A percentile compares a stretch with the other conserved stretches of the same genome.
These are phyloP conservation scores for Penicillium sp. DNA, from an alignment of 2,329 filamentous ascomycete species.

Conservation along the genomic window DNA sequence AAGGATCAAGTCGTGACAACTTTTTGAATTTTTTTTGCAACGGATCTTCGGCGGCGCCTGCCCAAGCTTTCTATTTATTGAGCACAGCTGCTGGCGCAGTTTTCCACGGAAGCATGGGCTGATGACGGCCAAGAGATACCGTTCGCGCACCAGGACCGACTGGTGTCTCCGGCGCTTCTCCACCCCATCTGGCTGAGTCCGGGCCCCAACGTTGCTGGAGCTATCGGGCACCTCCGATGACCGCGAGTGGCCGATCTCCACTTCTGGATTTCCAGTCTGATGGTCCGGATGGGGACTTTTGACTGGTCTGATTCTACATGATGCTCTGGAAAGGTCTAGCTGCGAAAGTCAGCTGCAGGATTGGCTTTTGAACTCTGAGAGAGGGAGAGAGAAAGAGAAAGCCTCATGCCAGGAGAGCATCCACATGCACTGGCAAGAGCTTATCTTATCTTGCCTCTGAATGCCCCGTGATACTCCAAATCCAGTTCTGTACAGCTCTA, in stretches of 20 bases:
- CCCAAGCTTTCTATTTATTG: slow-evolving; percentile 12
- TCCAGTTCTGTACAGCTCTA: no score
- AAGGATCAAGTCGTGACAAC: not conserved
- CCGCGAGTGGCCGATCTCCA: slow-evolving; percentile 28
- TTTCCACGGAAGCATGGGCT: slow-evolving; percentile 8
- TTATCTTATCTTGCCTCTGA: no score
- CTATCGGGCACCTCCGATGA: slow-evolving; percentile 36
- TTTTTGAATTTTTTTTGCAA: not conserved
- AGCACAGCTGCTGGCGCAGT: not conserved
- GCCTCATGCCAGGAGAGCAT: no score
- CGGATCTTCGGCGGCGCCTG: not conserved
- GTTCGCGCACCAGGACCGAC: not conserved
- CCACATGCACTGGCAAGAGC: no score
- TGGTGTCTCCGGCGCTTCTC: not conserved
- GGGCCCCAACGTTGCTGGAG: not conserved
- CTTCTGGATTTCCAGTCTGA: slow-evolving; percentile 2
- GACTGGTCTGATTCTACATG: no score
- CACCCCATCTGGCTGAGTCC: no score
- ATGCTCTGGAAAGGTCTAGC: no score
- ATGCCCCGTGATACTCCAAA: no score
- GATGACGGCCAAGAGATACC: slow-evolving; percentile 1
- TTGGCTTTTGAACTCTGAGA: no score
- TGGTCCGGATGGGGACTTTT: not conserved
- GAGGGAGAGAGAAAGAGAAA: no score
- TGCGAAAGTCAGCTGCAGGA: no score